A percentile compares a stretch with the other conserved stretches of the same genome.
Conservation (phyloP, 768 basidiomycete genomes). For the Leucocoprinus leucothites region DNA sequence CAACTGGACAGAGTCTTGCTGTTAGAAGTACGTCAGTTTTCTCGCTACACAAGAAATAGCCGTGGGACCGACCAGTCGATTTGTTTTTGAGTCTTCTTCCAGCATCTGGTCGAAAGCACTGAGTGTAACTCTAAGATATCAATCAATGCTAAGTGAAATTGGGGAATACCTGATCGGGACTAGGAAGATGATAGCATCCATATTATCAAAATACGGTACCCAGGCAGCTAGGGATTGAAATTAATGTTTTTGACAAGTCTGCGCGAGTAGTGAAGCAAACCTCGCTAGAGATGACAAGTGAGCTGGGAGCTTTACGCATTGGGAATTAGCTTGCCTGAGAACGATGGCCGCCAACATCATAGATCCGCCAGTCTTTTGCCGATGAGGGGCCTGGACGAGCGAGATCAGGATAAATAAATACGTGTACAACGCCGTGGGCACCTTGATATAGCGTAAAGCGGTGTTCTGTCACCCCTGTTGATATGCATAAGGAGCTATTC, state of each 20-base stretch:
- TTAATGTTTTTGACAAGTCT: background rate
- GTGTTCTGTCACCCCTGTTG: slow-evolving; percentile 64
- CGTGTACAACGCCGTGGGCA: slow-evolving; percentile 19
- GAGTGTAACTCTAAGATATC: background rate
- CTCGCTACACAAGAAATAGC: background rate
- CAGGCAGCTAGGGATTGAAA: slow-evolving; percentile 43
- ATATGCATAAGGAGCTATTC: background rate
- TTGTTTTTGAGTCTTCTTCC: slow-evolving; percentile 60
- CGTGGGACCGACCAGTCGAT: slow-evolving; percentile 49
- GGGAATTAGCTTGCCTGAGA: slow-evolving; percentile 45
- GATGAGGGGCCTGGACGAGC: slow-evolving; percentile 19
- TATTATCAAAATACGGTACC: slow-evolving; percentile 64
- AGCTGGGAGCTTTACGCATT: background rate
- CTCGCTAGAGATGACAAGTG: slow-evolving; percentile 24
- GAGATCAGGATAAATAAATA: slow-evolving; percentile 1
- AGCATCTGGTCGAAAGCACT: slow-evolving; percentile 70
- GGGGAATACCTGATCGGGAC: slow-evolving; percentile 64
- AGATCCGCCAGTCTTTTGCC: slow-evolving; percentile 42
- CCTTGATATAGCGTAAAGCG: slow-evolving; percentile 56
- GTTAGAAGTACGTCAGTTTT: slow-evolving; percentile 2
- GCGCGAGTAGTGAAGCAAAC: slow-evolving; percentile 15
- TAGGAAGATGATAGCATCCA: slow-evolving; percentile 71
- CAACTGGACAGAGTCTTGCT: slow-evolving; percentile 77
- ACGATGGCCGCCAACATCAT: slow-evolving; percentile 61
- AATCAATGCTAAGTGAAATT: background rate